phyloP scores from a whole-genome alignment of 1,284 basidiomycete genomes.

The Hypsizygus ulmarius region DNA sequence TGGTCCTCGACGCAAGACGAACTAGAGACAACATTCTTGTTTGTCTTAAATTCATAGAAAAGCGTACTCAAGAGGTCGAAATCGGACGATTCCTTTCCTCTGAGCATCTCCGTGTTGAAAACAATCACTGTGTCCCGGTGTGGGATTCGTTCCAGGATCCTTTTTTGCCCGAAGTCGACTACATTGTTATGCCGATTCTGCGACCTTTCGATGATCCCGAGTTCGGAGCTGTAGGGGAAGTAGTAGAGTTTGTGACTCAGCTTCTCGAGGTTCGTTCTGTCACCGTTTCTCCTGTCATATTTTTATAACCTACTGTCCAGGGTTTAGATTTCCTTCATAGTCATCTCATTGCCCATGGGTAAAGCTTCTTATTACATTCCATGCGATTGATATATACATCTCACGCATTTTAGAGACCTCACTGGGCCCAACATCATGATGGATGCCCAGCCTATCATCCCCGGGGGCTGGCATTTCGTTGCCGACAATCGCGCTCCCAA shows the following conservation, averaged over 20 bases:
- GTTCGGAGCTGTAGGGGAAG: conserved; percentile 26
- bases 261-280: conserved; percentile 23
- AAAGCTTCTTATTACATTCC: conserved; percentile 3
- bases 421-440: conserved; percentile 33
- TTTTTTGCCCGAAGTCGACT: conserved; percentile 20
- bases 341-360: conserved; percentile 31
- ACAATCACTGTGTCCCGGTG: no score
- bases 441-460: no score
- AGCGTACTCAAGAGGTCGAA: no score
- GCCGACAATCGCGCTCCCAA: no score
- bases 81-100: neutral
- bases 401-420: conserved; percentile 22
- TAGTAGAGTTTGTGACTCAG: no score
- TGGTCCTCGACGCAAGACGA: no score
- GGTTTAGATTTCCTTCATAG: conserved; percentile 29
- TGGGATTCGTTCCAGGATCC: conserved; percentile 26
- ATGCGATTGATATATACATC: neutral
- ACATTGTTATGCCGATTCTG: conserved; percentile 28
- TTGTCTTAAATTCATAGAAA: no score
- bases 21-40: no score
- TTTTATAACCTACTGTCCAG: conserved; percentile 13
- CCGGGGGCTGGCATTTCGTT: no score
- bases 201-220: conserved; percentile 28
- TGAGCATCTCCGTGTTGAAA: neutral
- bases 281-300: neutral